phyloP scores from a whole-genome alignment of 106 monocot species.

The Platanthera zijinensis region DNA sequence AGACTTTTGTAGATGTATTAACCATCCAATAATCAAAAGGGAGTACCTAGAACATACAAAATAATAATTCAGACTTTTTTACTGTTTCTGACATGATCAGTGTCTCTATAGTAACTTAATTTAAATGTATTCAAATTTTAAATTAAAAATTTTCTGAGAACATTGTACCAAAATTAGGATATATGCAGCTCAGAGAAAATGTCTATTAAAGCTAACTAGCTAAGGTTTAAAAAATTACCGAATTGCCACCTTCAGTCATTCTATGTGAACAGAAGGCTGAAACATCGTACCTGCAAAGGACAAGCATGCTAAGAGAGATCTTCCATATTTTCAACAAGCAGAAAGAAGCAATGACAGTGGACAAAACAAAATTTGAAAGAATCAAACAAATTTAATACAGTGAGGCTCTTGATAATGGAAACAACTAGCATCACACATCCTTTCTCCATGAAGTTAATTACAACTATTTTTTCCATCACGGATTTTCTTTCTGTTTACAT shows the following conservation, averaged over 20 bases:
- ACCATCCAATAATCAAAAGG: neutral
- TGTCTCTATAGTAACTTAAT: neutral
- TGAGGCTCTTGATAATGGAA: neutral
- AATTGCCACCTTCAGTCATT: constrained; percentile 74
- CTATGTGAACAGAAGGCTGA: constrained; percentile 73
- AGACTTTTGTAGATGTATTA: neutral
- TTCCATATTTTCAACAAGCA: neutral
- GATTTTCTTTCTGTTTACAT: neutral
- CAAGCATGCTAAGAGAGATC: constrained; percentile 5
- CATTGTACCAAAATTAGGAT: neutral
- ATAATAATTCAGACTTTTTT: neutral
- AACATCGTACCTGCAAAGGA: constrained; percentile 86
- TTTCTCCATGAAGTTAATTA: neutral
- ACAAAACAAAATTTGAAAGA: neutral
- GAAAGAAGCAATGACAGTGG: neutral
- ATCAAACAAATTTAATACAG: neutral
- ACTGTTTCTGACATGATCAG: neutral
- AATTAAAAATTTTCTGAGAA: neutral
- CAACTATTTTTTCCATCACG: neutral
- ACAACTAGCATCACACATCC: neutral
- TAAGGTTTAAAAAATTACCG: constrained; percentile 33
- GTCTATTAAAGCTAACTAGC: neutral
- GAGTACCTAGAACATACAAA: neutral
- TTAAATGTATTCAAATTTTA: neutral
- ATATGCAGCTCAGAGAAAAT: neutral